Percentiles rank a stretch among this genome's conserved stretches.
phyloP scores from a whole-genome alignment of 495 filamentous ascomycete genomes.

The Penicillium pancosmium region DNA sequence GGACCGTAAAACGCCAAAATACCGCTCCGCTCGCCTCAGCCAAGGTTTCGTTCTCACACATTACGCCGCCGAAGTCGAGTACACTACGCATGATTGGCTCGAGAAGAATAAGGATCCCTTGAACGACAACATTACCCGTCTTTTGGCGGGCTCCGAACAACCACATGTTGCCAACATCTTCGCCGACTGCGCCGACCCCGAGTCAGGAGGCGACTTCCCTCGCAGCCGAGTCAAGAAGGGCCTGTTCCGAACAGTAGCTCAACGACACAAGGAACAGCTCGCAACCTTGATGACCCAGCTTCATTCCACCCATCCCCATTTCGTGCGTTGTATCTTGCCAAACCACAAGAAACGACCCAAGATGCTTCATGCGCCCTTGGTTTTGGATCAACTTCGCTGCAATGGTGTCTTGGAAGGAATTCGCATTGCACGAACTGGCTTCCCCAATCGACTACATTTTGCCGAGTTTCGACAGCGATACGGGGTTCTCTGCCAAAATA shows the following conservation, averaged over 20 bases:
- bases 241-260: constrained; percentile 94
- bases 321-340: constrained; percentile 96
- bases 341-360: constrained; percentile 99
- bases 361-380: constrained; percentile 82
- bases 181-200: constrained; percentile 77
- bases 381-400: constrained; percentile 93
- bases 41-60: constrained; percentile 98
- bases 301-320: constrained; percentile 95
- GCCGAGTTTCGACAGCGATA: constrained; percentile 95
- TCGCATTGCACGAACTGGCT: constrained; percentile 96
- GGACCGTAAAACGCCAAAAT: constrained; percentile 95
- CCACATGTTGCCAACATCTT: constrained; percentile 85
- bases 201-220: constrained; percentile 64
- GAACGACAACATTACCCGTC: constrained; percentile 91
- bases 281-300: constrained; percentile 95
- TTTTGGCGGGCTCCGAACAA: constrained; percentile 81
- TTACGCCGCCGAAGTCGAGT: constrained; percentile 97
- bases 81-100: constrained; percentile 91
- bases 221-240: constrained; percentile 95
- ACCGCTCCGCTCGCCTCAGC: constrained; percentile 79
- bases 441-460: constrained; percentile 91
- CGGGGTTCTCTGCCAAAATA: constrained; percentile 88
- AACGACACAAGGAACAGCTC: constrained; percentile 96
- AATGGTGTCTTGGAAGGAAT: constrained; percentile 99
- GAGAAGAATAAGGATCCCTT: constrained; percentile 99